Conservation (phyloP, 768 basidiomycete genomes). For the Kwoniella newhampshirensis region DNA sequence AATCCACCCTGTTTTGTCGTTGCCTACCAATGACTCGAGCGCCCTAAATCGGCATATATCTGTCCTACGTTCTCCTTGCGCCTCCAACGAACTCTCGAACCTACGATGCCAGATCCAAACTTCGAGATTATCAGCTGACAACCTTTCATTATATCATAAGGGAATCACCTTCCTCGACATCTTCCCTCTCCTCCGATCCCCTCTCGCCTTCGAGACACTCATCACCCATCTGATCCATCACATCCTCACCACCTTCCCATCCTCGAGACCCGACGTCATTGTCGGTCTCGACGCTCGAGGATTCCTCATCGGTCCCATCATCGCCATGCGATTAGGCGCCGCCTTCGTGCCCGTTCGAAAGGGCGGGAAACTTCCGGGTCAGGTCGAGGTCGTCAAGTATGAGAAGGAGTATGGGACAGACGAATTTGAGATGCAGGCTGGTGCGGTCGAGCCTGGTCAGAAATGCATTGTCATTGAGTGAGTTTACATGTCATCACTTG, state of each 20-base stretch:
- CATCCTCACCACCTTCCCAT: slow-evolving; percentile 63
- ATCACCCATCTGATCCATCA: slow-evolving; percentile 86
- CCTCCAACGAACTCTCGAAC: too few relatives aligned
- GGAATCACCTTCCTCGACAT: slow-evolving; percentile 92
- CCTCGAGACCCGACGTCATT: slow-evolving; percentile 64
- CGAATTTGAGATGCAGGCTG: slow-evolving; percentile 91
- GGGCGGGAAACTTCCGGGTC: slow-evolving; percentile 88
- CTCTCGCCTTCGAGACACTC: slow-evolving; percentile 81
- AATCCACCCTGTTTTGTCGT: too few relatives aligned
- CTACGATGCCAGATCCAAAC: not conserved
- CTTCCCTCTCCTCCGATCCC: slow-evolving; percentile 85
- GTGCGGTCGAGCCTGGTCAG: slow-evolving; percentile 76
- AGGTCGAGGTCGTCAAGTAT: slow-evolving; percentile 70
- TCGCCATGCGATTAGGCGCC: slow-evolving; percentile 85
- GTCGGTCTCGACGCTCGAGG: slow-evolving; percentile 95
- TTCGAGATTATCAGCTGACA: slow-evolving; percentile 1
- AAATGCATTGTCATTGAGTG: slow-evolving; percentile 79
- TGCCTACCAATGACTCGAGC: too few relatives aligned
- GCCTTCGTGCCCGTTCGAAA: slow-evolving; percentile 97
- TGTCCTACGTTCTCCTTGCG: too few relatives aligned
- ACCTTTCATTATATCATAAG: slow-evolving; percentile 55
- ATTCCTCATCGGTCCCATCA: slow-evolving; percentile 88
- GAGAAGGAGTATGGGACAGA: slow-evolving; percentile 94
- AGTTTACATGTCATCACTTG: too few relatives aligned
- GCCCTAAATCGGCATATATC: too few relatives aligned